Percentiles rank a stretch among this genome's conserved stretches.
These are phyloP conservation scores for Neurospora sp. DNA, from an alignment of 495 filamentous ascomycete genomes.

Conservation along the genomic window DNA sequence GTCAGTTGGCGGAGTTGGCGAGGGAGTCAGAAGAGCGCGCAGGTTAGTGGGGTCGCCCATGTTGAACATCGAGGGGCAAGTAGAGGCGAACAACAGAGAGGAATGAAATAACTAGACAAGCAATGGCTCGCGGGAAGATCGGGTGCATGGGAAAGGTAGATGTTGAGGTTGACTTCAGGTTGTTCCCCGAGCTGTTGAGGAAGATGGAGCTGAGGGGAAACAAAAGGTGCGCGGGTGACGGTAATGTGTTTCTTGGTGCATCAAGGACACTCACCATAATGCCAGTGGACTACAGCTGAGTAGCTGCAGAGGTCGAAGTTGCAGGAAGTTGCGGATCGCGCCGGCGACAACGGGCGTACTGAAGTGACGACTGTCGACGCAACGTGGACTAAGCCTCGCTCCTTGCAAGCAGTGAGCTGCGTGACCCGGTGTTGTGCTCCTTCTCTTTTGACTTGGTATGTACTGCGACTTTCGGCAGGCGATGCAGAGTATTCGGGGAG, in stretches of 20 bases:
- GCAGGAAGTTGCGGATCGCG: neutral
- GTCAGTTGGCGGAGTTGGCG: slow-evolving; percentile 11
- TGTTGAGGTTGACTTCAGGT: neutral
- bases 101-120: neutral
- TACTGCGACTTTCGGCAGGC: neutral
- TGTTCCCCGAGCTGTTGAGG: neutral
- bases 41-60: neutral
- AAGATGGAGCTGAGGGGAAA: neutral
- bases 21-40: neutral
- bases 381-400: neutral
- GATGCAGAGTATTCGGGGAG: neutral
- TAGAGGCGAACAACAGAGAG: neutral
- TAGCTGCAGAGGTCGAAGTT: neutral
- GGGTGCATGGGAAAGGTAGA: neutral
- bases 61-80: neutral
- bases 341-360: neutral
- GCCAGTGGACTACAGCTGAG: neutral
- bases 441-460: neutral
- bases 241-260: neutral
- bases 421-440: neutral
- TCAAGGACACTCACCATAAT: neutral
- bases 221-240: neutral
- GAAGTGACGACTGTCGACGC: neutral
- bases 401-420: neutral
- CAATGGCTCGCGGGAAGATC: neutral